These are phyloP conservation scores for Trapa incisa DNA, from an alignment of 345 rosid species.

Conservation along the genomic window DNA sequence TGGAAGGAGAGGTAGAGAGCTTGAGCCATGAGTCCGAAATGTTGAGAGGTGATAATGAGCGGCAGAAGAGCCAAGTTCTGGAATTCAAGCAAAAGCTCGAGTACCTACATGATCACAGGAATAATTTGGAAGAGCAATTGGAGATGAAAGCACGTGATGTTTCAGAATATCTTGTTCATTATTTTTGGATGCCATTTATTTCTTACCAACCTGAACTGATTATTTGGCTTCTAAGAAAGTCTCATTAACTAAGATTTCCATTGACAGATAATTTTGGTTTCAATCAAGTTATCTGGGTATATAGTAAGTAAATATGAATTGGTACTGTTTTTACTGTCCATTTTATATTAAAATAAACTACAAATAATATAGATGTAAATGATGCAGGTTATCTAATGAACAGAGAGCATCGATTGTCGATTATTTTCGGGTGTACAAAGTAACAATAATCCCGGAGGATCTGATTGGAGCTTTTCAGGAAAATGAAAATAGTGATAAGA, in stretches of 20 bases:
- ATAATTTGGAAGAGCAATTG: constrained; percentile 10
- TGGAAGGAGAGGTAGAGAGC: constrained; percentile 18
- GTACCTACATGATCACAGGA: constrained; percentile 10
- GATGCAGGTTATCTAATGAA: constrained; percentile 69
- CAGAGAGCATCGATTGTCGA: constrained; percentile 84
- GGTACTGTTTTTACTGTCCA: neutral
- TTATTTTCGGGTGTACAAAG: constrained; percentile 80
- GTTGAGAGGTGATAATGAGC: constrained; percentile 14
- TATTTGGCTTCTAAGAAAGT: neutral
- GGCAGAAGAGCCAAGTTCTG: constrained; percentile 10
- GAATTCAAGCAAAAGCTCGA: constrained; percentile 8
- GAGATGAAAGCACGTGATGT: constrained; percentile 11
- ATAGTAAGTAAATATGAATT: constrained; percentile 27
- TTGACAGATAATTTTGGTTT: constrained; percentile 84
- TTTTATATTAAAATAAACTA: neutral
- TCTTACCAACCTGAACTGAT: neutral
- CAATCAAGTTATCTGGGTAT: constrained; percentile 84
- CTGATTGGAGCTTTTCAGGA: constrained; percentile 16
- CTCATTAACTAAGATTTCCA: neutral
- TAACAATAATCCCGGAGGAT: constrained; percentile 3
- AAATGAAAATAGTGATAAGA: constrained; percentile 69
- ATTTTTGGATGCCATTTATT: neutral
- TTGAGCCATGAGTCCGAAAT: constrained; percentile 9
- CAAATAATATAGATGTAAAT: neutral
- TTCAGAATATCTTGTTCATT: constrained; percentile 12